phyloP scores from a whole-genome alignment of 129 eudicot genomes.

The Pulicaria dysenterica region DNA sequence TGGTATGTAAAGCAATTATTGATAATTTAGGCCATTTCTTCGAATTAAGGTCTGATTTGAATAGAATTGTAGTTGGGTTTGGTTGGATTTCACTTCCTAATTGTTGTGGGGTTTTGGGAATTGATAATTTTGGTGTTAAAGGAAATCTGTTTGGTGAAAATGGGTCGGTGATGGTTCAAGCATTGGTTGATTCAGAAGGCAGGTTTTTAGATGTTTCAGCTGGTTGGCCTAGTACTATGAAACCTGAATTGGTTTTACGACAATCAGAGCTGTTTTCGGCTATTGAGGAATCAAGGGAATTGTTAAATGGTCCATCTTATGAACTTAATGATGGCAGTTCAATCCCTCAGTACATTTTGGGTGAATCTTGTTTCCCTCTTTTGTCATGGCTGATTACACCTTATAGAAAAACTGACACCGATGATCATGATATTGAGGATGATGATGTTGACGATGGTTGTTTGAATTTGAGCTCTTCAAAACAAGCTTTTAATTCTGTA shows the following conservation, averaged over 20 bases:
- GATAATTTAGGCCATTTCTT: conserved; percentile 69
- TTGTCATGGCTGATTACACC: conserved; percentile 83
- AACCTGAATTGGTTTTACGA: conserved; percentile 50
- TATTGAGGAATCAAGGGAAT: conserved; percentile 63
- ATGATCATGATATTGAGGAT: conserved; percentile 18
- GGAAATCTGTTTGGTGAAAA: conserved; percentile 58
- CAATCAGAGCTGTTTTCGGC: conserved; percentile 64
- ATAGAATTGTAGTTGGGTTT: conserved; percentile 62
- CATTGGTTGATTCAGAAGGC: conserved; percentile 83
- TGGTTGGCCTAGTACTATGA: conserved; percentile 83
- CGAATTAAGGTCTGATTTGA: conserved; percentile 63
- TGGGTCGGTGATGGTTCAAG: conserved; percentile 78
- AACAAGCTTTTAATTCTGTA: conserved; percentile 66
- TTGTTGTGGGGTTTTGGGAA: conserved; percentile 88
- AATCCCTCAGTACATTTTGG: conserved; percentile 74
- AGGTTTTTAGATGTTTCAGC: conserved; percentile 91
- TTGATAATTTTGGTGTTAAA: conserved; percentile 56
- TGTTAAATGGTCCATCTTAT: conserved; percentile 56
- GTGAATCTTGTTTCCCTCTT: conserved; percentile 77
- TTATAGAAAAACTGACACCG: conserved; percentile 24
- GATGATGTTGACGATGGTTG: conserved; percentile 29
- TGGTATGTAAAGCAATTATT: conserved; percentile 67
- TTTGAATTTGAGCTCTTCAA: conserved; percentile 37
- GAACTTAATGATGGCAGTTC: conserved; percentile 59
- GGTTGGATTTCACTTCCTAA: conserved; percentile 84